phyloP scores from a whole-genome alignment of 129 eudicot genomes.

The Arctium minus region DNA sequence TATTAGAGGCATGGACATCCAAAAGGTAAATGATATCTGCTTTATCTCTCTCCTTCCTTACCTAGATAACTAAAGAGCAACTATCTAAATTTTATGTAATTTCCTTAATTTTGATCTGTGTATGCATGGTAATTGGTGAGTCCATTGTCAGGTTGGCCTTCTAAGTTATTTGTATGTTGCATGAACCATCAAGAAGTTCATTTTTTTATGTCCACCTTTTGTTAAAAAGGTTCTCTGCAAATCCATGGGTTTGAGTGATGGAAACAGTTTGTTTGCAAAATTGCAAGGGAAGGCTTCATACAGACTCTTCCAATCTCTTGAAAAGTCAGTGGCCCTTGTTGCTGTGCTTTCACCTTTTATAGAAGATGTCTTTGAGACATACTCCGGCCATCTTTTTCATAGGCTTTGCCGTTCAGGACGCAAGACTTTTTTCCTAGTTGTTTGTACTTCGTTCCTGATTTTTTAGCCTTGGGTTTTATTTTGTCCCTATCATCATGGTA shows the following conservation, averaged over 20 bases:
- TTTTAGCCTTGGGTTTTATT: background rate
- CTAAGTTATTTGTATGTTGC: background rate
- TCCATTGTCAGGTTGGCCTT: background rate
- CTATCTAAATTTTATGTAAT: background rate
- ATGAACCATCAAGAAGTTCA: background rate
- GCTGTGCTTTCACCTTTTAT: background rate
- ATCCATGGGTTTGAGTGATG: background rate
- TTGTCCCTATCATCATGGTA: background rate
- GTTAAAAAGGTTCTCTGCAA: background rate
- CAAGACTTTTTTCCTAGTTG: background rate
- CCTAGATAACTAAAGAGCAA: background rate
- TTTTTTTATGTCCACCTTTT: background rate
- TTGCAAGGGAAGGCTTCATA: background rate
- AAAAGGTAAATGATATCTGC: constrained; percentile 54
- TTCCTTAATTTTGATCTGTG: background rate
- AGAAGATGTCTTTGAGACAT: background rate
- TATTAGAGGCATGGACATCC: constrained; percentile 79
- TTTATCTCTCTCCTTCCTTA: background rate
- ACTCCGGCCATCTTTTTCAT: background rate
- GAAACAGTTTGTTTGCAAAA: background rate
- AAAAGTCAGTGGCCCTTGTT: background rate
- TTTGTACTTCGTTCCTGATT: background rate
- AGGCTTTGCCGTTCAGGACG: background rate
- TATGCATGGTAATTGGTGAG: background rate
- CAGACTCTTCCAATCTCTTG: background rate